phyloP scores from a whole-genome alignment of 768 basidiomycete species.

The Russula sp. region DNA sequence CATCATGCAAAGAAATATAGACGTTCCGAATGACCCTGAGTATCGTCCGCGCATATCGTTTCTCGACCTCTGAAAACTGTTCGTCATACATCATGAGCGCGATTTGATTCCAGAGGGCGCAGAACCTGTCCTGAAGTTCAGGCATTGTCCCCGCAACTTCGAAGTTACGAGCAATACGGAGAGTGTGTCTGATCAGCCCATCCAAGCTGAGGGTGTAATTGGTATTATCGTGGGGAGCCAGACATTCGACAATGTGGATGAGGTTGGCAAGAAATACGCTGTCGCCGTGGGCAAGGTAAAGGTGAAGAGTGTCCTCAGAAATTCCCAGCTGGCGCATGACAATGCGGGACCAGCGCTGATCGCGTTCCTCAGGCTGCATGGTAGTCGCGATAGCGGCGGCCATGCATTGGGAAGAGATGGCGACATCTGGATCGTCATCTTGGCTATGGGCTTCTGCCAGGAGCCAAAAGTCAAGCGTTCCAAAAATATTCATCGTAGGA shows the following conservation, averaged over 20 bases:
- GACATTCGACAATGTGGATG: slow-evolving; percentile 12
- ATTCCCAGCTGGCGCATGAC: slow-evolving; percentile 11
- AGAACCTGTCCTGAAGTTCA: slow-evolving; percentile 12
- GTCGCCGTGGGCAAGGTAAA: slow-evolving; percentile 13
- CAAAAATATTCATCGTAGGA: slow-evolving; percentile 5
- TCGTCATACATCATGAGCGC: slow-evolving; percentile 3
- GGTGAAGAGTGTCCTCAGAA: slow-evolving; percentile 1
- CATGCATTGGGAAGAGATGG: slow-evolving; percentile 15
- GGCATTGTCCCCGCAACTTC: slow-evolving; percentile 6
- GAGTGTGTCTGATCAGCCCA: slow-evolving; percentile 11
- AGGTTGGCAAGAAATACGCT: slow-evolving; percentile 18
- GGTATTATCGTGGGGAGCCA: background rate
- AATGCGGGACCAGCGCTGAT: slow-evolving; percentile 9
- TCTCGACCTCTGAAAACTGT: slow-evolving; percentile 10
- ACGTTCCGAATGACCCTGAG: slow-evolving; percentile 16
- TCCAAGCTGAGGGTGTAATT: slow-evolving; percentile 5
- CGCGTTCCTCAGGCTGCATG: slow-evolving; percentile 1
- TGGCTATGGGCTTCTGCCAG: slow-evolving; percentile 11
- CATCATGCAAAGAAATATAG: slow-evolving; percentile 17
- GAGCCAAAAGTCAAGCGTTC: slow-evolving; percentile 13
- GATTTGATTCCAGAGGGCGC: slow-evolving; percentile 15
- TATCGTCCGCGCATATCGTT: slow-evolving; percentile 12
- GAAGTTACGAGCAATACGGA: slow-evolving; percentile 15
- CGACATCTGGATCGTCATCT: slow-evolving; percentile 18
- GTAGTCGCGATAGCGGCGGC: slow-evolving; percentile 3